phyloP scores from a whole-genome alignment of 192 early-diverging fungal species.

The Powellomyces hirtus region DNA sequence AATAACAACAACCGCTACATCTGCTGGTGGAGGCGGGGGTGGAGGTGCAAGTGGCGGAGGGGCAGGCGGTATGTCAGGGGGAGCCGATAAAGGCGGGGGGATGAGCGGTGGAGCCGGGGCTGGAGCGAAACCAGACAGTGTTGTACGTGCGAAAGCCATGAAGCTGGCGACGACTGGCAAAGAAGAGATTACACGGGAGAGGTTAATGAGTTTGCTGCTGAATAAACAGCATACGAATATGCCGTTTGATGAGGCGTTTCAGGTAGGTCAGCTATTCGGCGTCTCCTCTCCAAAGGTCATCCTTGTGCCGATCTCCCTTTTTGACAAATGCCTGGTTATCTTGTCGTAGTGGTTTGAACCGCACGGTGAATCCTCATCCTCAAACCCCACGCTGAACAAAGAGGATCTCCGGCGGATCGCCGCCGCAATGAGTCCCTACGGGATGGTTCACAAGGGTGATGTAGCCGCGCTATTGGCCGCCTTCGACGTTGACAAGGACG shows the following conservation, averaged over 20 bases:
- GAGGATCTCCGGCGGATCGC: conserved; percentile 29
- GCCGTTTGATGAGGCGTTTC: conserved; percentile 42
- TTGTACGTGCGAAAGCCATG: conserved; percentile 4
- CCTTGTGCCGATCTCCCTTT: background rate
- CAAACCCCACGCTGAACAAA: conserved; percentile 14
- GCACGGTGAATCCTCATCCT: conserved; percentile 2
- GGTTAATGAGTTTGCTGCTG: conserved; percentile 39
- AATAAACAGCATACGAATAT: conserved; percentile 12
- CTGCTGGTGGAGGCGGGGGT: background rate
- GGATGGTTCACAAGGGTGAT: conserved; percentile 38
- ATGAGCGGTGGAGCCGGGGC: background rate
- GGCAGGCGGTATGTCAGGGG: background rate
- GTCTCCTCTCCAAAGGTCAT: background rate
- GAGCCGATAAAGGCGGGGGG: background rate
- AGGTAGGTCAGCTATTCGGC: conserved; percentile 25
- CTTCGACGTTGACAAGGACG: conserved; percentile 51
- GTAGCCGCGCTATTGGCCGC: conserved; percentile 25
- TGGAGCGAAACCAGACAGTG: background rate
- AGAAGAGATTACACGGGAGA: conserved; percentile 45
- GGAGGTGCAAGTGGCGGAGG: background rate
- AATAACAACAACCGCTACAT: background rate
- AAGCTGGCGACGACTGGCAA: conserved; percentile 29
- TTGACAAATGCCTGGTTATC: background rate
- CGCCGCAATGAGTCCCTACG: conserved; percentile 28
- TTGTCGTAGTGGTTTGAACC: conserved; percentile 30